Evolutionary conservation across 1,139 yeast species (phyloP), one percentile per base, ranked within the genome.

Genomic region (Pichia sp.): DNA sequence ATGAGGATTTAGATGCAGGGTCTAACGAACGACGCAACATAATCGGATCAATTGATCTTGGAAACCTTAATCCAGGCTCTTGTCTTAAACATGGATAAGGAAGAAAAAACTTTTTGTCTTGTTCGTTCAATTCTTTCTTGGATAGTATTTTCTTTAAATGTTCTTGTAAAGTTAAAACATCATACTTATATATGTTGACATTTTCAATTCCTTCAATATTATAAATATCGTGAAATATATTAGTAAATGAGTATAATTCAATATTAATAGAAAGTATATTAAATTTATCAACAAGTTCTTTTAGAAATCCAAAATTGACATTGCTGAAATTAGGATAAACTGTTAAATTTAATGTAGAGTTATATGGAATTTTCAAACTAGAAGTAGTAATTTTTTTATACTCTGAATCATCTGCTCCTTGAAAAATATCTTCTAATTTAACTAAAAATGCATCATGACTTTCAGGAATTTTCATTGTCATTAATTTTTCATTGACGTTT

Each of bases 171-270:
- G 21, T 29, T 11, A 13, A 19, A 7, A 43, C 16, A 25, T 40
- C 38, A 29, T 37, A 43, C 10, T 24, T 15, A 5, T 25, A 24
- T 8, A 34, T 29, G 13, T 31, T 33, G 8, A 40, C 16, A 29
- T 40, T 31, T 13, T 31, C 20, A 8, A 27, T 18, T 5, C 13
- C 10, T 7, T 37, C 31, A 8, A 40, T n/a, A 15, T 37, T 25
- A 3, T 10, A 5, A 21, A 34, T 14, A 2, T 38, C 16, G 14
- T 19, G 20, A 13, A 40, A 43, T 11, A 9, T 14, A 14, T 43
- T 40, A 4, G 40, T 40, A 21, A 31, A 34, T 11, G 46, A 40
- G 24, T 31, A 43, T 14, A 37, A 7, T 18, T 43, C 46, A 14
- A 43, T 29, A 5, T 6, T 28, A 3, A 34, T 25, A 14, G 16